Evolutionary conservation across 139 green algal species (phyloP), one percentile per base, ranked within the genome.

Genomic region (Ostreobium quekettii): DNA sequence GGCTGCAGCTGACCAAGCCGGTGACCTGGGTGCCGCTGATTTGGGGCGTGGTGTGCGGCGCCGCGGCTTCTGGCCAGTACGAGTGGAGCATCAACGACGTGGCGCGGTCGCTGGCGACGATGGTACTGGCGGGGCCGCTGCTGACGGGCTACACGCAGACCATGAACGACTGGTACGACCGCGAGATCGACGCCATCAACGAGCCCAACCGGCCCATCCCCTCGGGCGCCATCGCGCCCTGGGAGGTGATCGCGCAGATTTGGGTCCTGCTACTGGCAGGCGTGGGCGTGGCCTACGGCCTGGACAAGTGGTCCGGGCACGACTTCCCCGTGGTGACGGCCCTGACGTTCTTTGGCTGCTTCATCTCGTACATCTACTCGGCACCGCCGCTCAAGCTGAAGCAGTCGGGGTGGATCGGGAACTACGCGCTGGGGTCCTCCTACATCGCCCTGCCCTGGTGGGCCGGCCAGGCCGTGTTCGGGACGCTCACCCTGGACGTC

Each of bases 1-100:
- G 90, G 4, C 73, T 99, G 66, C 94, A 99, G 83, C 85, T 99
- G 0, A 97, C 88, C 24, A 99, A 99, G 83, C 94, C 94, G 4
- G 94, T 96, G 1, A 99, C 94, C n/a, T 99, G 94, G 94, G 89
- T 98, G 57, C 94, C 94, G 0, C 82, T 99, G 15, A 97, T 97
- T 67, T 99, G 94, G 94, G 93, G 92, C 64, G 93, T 99, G 11
- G 79, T 91, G 8, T 99, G 94, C 75, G 94, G 94, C 24, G 93
- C 94, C 31, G 94, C 94, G 11, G 94, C 94, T 5, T 93, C 81
- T 2, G 93, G 93, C 66, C 70, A 92, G 67, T 98, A 96, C 66
- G 64, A 84, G n/a, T 98, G 92, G 92, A 96, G 86, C 47, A 28
- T 56, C 0, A 49, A 76, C 37, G 63, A 88, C 59, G 81, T 93